Evolutionary conservation across 1,139 yeast species (phyloP), one percentile per base, ranked within the genome.

Genomic region (Chernovozyma aurita): DNA sequence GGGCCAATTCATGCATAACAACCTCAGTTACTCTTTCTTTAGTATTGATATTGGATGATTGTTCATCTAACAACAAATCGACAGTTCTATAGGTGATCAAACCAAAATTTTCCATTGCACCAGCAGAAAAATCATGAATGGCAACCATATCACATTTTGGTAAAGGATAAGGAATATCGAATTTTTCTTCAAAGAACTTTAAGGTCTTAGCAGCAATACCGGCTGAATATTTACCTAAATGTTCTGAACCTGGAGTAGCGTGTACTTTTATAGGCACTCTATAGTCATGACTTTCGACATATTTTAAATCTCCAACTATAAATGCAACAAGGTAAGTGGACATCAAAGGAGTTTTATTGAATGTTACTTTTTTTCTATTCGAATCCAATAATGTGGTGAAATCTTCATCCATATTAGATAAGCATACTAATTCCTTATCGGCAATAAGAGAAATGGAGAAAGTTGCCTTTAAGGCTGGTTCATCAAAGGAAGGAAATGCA

Each of bases 41-140:
- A 50, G 85, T 80, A 32, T 75, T 67, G 35, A 83, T 76, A 42
- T 82, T 80, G 34, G 87, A 77, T 40, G 79, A 76, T 42, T 73
- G 68, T 43, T 78, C 82, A 39, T 81, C 85, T 50, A 73, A 78
- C 47, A 85, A 69, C 42, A 86, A 59, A 31, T 85, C 95, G 18
- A 84, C 85, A 32, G 82, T 76, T 58, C 95, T 78, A 65, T 83
- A 86, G 14, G 95, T 85, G 49, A 86, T 76, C 42, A 85, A 65
- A 36, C 95, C 95, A 85, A 90, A 85, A 66, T 86, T 86, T 64
- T 86, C 95, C 95, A 86, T 86, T 34, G 90, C 92, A 50, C 85
- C 86, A 36, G 83, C 86, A 20, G 84, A 71, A 53, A 80, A 83
- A 44, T 83, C 80, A 49, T 82, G 90, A 37, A 82, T 83, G 11